Evolutionary conservation across 2,329 filamentous ascomycete genomes (phyloP).

Genomic region (Pleurostoma richardsiae): DNA sequence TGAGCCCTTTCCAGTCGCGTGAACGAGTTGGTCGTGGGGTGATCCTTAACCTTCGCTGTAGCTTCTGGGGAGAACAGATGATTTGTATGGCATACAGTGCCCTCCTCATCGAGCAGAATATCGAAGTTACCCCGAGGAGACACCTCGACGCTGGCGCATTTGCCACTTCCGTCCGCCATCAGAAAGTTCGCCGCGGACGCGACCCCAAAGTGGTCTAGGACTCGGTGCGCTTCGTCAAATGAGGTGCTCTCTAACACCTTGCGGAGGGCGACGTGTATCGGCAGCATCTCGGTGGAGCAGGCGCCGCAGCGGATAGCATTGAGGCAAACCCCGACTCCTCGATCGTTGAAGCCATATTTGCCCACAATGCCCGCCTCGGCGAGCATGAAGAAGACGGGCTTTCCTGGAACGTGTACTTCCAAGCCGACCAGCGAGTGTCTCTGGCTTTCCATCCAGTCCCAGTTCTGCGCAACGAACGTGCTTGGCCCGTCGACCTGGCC

Average conservation of each 20-base stretch:
- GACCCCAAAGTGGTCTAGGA: neutral
- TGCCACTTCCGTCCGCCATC: neutral
- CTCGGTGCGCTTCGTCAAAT: neutral
- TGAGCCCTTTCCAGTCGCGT: too few species aligned
- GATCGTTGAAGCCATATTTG: slow-evolving; percentile 59
- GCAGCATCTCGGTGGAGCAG: neutral
- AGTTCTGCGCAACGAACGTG: slow-evolving; percentile 48
- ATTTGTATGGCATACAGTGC: neutral
- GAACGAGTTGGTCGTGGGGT: too few species aligned
- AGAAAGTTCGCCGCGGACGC: neutral
- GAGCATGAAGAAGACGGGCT: slow-evolving; percentile 47
- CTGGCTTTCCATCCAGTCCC: slow-evolving; percentile 54
- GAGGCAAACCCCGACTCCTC: slow-evolving; percentile 51
- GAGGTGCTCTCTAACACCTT: neutral
- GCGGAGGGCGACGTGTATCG: neutral
- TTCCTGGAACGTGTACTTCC: slow-evolving; percentile 33
- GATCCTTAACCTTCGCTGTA: too few species aligned
- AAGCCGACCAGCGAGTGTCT: slow-evolving; percentile 42
- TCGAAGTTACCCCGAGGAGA: neutral
- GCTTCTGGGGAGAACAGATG: neutral
- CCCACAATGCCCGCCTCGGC: slow-evolving; percentile 56
- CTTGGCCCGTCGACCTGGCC: slow-evolving; percentile 23
- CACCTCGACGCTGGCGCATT: neutral
- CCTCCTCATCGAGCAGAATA: neutral
- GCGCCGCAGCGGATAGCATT: slow-evolving; percentile 52